Evolutionary conservation across 805 yeast genomes (phyloP).

Genomic region (Danielia oregonensis): DNA sequence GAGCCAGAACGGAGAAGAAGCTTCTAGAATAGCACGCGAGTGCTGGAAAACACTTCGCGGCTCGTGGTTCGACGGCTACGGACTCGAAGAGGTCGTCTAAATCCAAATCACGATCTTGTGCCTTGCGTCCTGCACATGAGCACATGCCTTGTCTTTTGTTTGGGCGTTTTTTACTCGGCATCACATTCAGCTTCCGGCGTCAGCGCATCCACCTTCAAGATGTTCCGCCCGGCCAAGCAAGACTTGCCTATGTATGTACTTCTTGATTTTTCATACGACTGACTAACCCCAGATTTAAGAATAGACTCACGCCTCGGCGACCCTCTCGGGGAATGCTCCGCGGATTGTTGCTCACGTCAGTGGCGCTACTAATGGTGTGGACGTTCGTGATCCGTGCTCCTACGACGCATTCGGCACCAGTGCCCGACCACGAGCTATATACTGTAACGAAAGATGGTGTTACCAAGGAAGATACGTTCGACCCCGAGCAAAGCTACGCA

Average conservation of each 20-base stretch:
- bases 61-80: constrained; percentile 59
- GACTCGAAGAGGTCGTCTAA: constrained; percentile 36
- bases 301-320: constrained; percentile 10
- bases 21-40: constrained; percentile 49
- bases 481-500: constrained; percentile 35
- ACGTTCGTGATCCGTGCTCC: constrained; percentile 1
- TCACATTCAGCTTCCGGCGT: too few relatives aligned
- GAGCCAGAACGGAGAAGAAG: constrained; percentile 35
- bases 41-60: constrained; percentile 62
- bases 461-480: constrained; percentile 6
- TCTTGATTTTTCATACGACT: too few relatives aligned
- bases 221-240: too few relatives aligned
- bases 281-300: constrained; percentile 9
- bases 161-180: not conserved
- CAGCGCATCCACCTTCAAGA: constrained; percentile 2
- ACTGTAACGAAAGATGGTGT: constrained; percentile 32
- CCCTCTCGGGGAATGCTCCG: constrained; percentile 7
- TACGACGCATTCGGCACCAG: not conserved
- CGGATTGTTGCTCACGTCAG: constrained; percentile 6
- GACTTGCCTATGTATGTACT: constrained; percentile 48
- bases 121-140: too few relatives aligned
- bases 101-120: not conserved
- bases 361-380: constrained; percentile 11
- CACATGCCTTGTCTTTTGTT: too few relatives aligned
- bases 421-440: constrained; percentile 21